Percentiles rank a stretch among this genome's conserved stretches.
These are phyloP conservation scores for Ceratocystis cacaofunesta DNA, from an alignment of 2,329 filamentous ascomycete genomes.

Conservation along the genomic window DNA sequence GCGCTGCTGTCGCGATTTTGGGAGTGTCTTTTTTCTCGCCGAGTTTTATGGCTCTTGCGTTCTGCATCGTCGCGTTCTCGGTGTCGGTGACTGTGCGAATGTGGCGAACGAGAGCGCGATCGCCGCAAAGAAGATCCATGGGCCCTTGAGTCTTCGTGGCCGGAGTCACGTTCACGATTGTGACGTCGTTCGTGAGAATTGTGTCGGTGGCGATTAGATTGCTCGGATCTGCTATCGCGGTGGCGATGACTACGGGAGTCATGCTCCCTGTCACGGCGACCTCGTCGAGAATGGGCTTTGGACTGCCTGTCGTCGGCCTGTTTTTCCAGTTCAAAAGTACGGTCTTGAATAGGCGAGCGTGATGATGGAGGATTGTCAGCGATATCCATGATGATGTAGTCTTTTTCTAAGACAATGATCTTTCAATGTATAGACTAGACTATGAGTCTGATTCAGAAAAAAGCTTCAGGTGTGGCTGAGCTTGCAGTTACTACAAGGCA, in stretches of 20 bases:
- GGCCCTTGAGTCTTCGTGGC: not conserved
- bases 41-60: not conserved
- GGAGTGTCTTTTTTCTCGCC: not conserved
- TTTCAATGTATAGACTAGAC: not conserved
- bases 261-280: not conserved
- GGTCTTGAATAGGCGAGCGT: not conserved
- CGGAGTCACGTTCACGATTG: not conserved
- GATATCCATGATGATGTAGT: not conserved
- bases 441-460: not conserved
- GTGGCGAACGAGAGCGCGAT: not conserved
- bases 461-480: no score
- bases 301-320: not conserved
- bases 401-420: not conserved
- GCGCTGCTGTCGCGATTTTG: not conserved
- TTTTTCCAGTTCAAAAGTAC: not conserved
- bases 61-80: not conserved
- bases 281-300: not conserved
- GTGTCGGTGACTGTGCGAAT: not conserved
- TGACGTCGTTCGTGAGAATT: not conserved
- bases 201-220: slow-evolving; percentile 4
- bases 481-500: no score
- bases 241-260: not conserved
- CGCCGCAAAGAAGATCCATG: not conserved
- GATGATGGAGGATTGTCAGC: not conserved
- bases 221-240: not conserved